Evolutionary conservation across 2,329 filamentous ascomycete genomes (phyloP).

Genomic region (Arthrobotrys entomopaga): DNA sequence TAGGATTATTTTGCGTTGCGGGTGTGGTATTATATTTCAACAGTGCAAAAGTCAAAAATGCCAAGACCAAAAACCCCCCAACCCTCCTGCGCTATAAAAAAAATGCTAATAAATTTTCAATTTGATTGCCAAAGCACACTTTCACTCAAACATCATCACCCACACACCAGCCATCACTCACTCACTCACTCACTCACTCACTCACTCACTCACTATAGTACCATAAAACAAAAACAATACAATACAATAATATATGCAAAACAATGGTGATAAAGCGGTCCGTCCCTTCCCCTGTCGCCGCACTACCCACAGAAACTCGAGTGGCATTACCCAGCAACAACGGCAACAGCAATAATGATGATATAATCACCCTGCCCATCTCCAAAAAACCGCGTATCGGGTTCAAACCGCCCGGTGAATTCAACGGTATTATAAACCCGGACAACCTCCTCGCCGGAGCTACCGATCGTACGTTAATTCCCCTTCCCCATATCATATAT

Average conservation of each 20-base stretch:
- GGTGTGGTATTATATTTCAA: constrained; percentile 32
- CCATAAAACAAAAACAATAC: no score
- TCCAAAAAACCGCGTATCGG: constrained; percentile 41
- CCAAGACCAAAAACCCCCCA: not conserved
- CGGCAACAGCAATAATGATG: not conserved
- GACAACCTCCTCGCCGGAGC: constrained; percentile 46
- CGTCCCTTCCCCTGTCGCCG: not conserved
- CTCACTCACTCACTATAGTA: no score
- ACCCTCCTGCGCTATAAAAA: not conserved
- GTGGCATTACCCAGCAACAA: not conserved
- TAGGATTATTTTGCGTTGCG: constrained; percentile 23
- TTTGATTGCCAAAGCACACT: no score
- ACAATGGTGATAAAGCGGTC: constrained; percentile 37
- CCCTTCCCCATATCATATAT: not conserved
- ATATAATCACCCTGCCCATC: constrained; percentile 37
- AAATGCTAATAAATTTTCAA: no score
- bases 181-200: no score
- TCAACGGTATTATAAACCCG: constrained; percentile 14
- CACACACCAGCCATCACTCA: no score
- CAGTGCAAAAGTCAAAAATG: constrained; percentile 2
- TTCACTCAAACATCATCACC: constrained; percentile 1
- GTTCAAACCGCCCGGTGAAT: constrained; percentile 12
- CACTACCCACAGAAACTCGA: not conserved
- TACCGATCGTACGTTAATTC: constrained; percentile 49
- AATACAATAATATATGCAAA: not conserved